Base-by-base conservation (phyloP, 768 basidiomycete species). In the Podaxis sp. region DNA sequence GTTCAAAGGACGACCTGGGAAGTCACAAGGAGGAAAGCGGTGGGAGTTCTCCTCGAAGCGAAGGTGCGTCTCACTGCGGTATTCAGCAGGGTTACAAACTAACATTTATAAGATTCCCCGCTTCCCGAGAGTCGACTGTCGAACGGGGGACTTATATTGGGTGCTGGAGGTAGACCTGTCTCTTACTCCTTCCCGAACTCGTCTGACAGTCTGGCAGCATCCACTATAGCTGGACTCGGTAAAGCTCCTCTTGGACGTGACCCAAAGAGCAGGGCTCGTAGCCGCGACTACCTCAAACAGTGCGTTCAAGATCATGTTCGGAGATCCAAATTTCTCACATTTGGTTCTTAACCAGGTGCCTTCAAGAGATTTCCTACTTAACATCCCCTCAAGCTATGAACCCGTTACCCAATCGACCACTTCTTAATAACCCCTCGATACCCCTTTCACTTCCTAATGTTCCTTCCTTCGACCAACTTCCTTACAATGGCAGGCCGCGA, bases 311-410 rank as follows among this genome's bases (percentile, higher is more conserved):
- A 54, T 44, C 52, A 61, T 56, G 33, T 63, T 39, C 56, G 24
- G 51, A 11, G 24, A 33, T 33, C 8, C 19, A 22, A 36, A 12
- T 44, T 33, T 26, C 17, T 30, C 56, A 40, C 24, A 22, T 36
- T 59, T 44, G 40, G 56, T 33, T 60, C 5, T 28, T 66, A 36
- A 40, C 12, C 56, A 95, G 93, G 76, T 98, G 97, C 76, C 81
- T 99, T 26, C 97, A 99, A 78, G 97, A 99, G 81, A 92, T 99
- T 67, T 93, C 93, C 12, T 99, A 99, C 76, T 80, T 99, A 59
- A 99, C 97, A 1, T 98, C 96, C 0, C 89, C 95, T 0, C 93
- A 97, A 74, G 96, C 97, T 5, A 90, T 99, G 84, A 99, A 99
- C 73, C 97, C 97, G 49, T 81, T 98, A 56, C 95, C 95, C 2